Conservation (phyloP, 306 rosid genomes). For the Pueraria montana region DNA sequence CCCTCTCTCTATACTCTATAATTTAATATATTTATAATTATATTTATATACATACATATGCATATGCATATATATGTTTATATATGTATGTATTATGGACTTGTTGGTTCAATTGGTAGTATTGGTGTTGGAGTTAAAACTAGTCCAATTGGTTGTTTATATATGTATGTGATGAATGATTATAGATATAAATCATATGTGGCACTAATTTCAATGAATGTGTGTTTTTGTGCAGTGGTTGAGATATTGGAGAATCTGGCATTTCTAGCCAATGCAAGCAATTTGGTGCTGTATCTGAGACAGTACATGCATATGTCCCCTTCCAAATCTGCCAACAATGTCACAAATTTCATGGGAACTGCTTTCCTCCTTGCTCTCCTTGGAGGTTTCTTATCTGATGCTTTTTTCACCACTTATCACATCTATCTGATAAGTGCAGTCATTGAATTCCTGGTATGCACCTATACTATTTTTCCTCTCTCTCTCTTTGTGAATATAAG, state of each 20-base stretch:
- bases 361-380: slow-evolving; percentile 94
- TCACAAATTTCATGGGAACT: slow-evolving; percentile 97
- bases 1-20: background rate
- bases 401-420: slow-evolving; percentile 83
- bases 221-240: slow-evolving; percentile 63
- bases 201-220: background rate
- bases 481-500: slow-evolving; percentile 24
- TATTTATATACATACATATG: background rate
- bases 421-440: slow-evolving; percentile 84
- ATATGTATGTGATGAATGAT: slow-evolving; percentile 5
- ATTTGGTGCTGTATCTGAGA: slow-evolving; percentile 74
- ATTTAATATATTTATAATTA: background rate
- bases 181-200: background rate
- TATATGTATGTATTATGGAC: background rate
- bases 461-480: background rate
- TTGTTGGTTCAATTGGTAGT: background rate
- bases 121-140: background rate
- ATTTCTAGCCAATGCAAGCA: slow-evolving; percentile 94
- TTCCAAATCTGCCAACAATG: slow-evolving; percentile 81
- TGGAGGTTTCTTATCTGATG: slow-evolving; percentile 94
- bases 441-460: slow-evolving; percentile 80
- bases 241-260: slow-evolving; percentile 95
- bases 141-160: background rate
- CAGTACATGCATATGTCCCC: slow-evolving; percentile 86
- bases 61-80: too few relatives aligned